A percentile compares a stretch with the other conserved stretches of the same genome.
Conservation (phyloP, 176 grass and related monocot species). For the Guadua angustifolia region DNA sequence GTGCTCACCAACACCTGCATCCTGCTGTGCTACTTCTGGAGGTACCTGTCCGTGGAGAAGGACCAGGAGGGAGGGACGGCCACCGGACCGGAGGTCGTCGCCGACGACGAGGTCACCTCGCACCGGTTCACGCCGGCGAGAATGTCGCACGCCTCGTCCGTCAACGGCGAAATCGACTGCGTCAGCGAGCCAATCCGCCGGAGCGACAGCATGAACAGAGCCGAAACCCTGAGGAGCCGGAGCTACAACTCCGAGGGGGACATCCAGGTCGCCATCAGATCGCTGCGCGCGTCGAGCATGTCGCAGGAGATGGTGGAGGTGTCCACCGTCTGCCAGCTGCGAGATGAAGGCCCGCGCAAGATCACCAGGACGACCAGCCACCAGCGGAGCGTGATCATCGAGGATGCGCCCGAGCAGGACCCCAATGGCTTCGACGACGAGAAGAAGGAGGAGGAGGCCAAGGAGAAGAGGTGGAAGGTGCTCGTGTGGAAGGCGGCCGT, state of each 20-base stretch:
- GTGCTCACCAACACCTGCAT: conserved; percentile 66
- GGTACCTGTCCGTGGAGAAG: conserved; percentile 56
- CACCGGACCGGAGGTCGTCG: conserved; percentile 45
- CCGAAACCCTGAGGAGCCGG: conserved; percentile 52
- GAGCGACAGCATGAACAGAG: conserved; percentile 46
- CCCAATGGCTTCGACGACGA: conserved; percentile 6
- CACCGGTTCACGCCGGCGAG: conserved; percentile 86
- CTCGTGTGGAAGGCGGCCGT: conserved; percentile 76
- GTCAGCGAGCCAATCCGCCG: conserved; percentile 44
- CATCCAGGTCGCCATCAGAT: conserved; percentile 62
- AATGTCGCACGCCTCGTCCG: conserved; percentile 71
- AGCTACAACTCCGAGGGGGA: conserved; percentile 75
- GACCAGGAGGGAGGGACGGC: conserved; percentile 41
- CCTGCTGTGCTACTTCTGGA: conserved; percentile 81
- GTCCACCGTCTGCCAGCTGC: conserved; percentile 50
- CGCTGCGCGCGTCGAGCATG: conserved; percentile 47
- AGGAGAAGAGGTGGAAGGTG: conserved; percentile 66
- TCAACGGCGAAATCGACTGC: conserved; percentile 48
- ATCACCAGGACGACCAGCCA: conserved; percentile 58
- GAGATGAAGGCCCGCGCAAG: conserved; percentile 53
- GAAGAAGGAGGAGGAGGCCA: conserved; percentile 27
- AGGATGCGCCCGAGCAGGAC: conserved; percentile 46
- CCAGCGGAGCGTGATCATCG: conserved; percentile 55
- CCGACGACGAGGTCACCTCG: conserved; percentile 73
- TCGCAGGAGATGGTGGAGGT: conserved; percentile 64